A percentile compares a stretch with the other conserved stretches of the same genome.
These are phyloP conservation scores for Trichoderma endophyticum DNA, from an alignment of 2,329 filamentous ascomycete genomes.

Conservation along the genomic window DNA sequence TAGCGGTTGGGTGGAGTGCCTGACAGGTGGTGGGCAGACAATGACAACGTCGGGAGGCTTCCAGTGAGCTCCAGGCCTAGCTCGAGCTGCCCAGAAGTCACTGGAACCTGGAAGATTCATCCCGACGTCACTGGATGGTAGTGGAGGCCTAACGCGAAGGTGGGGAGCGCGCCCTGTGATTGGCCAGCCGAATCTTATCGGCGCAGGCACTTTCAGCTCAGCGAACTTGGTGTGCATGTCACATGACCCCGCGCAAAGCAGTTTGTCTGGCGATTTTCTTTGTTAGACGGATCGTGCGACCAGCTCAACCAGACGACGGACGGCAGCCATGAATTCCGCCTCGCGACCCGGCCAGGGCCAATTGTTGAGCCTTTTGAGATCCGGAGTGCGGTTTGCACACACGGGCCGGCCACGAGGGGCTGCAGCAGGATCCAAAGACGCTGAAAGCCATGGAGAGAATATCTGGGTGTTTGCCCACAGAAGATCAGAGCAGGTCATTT, in stretches of 20 bases:
- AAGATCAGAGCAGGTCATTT: conserved; percentile 49
- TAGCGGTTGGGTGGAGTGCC: conserved; percentile 15
- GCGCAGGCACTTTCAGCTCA: not conserved
- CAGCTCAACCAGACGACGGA: conserved; percentile 26
- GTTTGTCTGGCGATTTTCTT: conserved; percentile 22
- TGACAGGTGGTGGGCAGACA: conserved; percentile 11
- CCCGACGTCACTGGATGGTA: conserved; percentile 34
- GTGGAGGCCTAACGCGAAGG: conserved; percentile 8
- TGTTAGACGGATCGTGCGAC: not conserved
- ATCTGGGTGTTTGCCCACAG: conserved; percentile 56
- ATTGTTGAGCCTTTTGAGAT: conserved; percentile 42
- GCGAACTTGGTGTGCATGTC: conserved; percentile 10
- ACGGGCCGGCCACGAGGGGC: conserved; percentile 24
- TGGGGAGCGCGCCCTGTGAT: conserved; percentile 26
- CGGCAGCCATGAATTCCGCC: conserved; percentile 38
- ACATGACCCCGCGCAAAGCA: conserved; percentile 26
- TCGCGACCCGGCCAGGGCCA: conserved; percentile 37
- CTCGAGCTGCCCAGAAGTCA: conserved; percentile 30
- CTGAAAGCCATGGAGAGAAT: conserved; percentile 51
- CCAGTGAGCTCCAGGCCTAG: conserved; percentile 24
- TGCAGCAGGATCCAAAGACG: conserved; percentile 27
- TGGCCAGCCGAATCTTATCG: conserved; percentile 27
- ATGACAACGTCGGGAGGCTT: conserved; percentile 20
- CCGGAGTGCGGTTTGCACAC: conserved; percentile 41
- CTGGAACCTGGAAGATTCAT: conserved; percentile 32